Evolutionary conservation across 2,329 filamentous ascomycete species (phyloP), one percentile per base, ranked within the genome.

Genomic region (Neocucurbitaria cava): DNA sequence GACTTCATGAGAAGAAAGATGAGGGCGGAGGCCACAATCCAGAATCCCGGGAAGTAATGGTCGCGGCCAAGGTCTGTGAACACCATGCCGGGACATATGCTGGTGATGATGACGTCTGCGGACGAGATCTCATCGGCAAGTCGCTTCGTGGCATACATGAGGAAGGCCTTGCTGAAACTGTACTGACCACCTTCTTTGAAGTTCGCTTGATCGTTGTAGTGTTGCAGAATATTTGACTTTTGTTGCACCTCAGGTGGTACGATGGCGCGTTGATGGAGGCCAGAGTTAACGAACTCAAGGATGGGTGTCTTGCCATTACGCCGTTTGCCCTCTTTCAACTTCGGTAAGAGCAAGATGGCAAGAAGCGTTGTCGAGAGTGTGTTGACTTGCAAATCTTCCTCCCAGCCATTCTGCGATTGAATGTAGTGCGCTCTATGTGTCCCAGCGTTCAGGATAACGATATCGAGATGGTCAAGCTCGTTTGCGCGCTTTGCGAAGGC

Each of bases 361-460:
- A 88, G 71, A 1, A 87, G 74, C 6, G 79, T 76, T 1, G 83
- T 87, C 2, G 83, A 84, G 1, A 88, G 71, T 1, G 81, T 77
- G 63, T 87, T 87, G 59, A 86, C 81, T 65, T 87, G 84, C 10
- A 88, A 58, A 1, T 78, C 81, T 46, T 71, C 65, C 60, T 79
- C 77, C 71, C 72, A 78, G 17, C 76, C 76, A 58, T 75, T 63
- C 15, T 30, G 40, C 1, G 69, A 68, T 23, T 62, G 46, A 6
- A 56, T 47, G 44, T 68, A 77, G 2, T 56, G 47, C 11, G 51
- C 49, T 33, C 64, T 61, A 20, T 64, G 58, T 11, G 72, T 49
- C 4, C 76, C 78, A n/a, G 77, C 77, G 50, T 80, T 79, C 20
- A 79, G 49, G 5, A 78, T 58, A 5, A 62, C 75, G 33, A 78